Evolutionary conservation across 2,329 filamentous ascomycete genomes (phyloP).

Genomic region (Trichoderma semiorbis): DNA sequence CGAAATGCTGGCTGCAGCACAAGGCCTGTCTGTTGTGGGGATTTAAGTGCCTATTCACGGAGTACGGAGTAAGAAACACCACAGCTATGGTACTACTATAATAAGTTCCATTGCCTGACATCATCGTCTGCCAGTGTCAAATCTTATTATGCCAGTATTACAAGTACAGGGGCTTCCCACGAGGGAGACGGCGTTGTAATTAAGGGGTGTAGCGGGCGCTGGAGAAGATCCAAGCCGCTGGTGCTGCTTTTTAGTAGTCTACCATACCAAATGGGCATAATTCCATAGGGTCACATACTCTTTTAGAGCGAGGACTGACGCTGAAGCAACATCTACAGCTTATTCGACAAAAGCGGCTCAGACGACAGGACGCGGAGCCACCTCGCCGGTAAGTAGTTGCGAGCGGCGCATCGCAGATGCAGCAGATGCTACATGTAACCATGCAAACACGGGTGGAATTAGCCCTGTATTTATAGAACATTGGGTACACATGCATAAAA

Average conservation of each 20-base stretch:
- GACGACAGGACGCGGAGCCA: neutral
- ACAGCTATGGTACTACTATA: neutral
- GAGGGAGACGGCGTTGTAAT: neutral
- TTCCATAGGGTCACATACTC: neutral
- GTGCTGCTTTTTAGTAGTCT: neutral
- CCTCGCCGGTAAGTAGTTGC: neutral
- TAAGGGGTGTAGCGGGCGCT: neutral
- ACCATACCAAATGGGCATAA: neutral
- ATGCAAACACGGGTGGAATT: neutral
- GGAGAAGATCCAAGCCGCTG: neutral
- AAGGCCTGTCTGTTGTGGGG: slow-evolving; percentile 48
- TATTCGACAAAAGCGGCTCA: neutral
- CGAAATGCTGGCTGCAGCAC: slow-evolving; percentile 44
- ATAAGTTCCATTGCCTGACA: neutral
- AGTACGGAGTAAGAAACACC: slow-evolving; percentile 8
- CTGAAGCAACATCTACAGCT: neutral
- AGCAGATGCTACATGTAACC: neutral
- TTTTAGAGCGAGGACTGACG: neutral
- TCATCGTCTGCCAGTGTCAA: neutral
- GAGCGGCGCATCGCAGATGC: neutral
- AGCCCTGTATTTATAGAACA: neutral
- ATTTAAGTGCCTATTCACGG: slow-evolving; percentile 44
- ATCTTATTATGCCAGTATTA: neutral
- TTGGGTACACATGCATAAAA: slow-evolving; percentile 1
- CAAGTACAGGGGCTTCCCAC: neutral